Conservation (phyloP, 2,329 filamentous ascomycete genomes). For the Pyrenochaeta sp. region DNA sequence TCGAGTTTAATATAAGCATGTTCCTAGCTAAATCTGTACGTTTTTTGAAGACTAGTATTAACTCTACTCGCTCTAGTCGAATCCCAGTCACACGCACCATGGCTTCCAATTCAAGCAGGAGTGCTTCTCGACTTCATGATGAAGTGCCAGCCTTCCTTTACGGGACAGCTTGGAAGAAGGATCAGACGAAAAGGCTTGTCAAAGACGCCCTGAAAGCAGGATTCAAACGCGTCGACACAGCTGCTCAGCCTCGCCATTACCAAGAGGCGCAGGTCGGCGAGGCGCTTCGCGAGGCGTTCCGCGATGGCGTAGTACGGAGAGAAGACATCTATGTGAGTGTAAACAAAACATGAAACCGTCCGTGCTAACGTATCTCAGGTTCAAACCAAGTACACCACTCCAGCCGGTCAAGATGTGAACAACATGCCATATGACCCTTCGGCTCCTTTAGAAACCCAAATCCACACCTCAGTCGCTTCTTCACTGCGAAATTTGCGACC, state of each 20-base stretch:
- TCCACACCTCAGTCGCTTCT: conserved; percentile 71
- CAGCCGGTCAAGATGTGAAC: conserved; percentile 66
- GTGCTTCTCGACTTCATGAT: conserved; percentile 24
- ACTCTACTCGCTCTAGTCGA: not conserved
- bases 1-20: not conserved
- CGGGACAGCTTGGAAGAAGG: conserved; percentile 87
- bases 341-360: no score
- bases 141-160: conserved; percentile 65
- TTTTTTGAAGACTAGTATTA: not conserved
- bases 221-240: conserved; percentile 79
- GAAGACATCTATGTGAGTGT: conserved; percentile 70
- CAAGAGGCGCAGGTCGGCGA: conserved; percentile 74
- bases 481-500: conserved; percentile 70
- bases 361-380: conserved; percentile 56
- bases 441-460: conserved; percentile 68
- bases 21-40: not conserved
- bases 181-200: conserved; percentile 71
- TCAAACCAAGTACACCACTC: conserved; percentile 83
- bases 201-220: conserved; percentile 72
- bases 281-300: conserved; percentile 69
- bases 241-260: conserved; percentile 81
- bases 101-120: conserved; percentile 15
- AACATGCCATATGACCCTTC: conserved; percentile 70
- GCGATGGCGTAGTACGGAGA: conserved; percentile 65
- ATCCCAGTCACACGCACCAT: not conserved